Percentiles rank a stretch among this genome's conserved stretches.
These are phyloP conservation scores for Claviceps sorghi DNA, from an alignment of 2,329 filamentous ascomycete genomes.

Conservation along the genomic window DNA sequence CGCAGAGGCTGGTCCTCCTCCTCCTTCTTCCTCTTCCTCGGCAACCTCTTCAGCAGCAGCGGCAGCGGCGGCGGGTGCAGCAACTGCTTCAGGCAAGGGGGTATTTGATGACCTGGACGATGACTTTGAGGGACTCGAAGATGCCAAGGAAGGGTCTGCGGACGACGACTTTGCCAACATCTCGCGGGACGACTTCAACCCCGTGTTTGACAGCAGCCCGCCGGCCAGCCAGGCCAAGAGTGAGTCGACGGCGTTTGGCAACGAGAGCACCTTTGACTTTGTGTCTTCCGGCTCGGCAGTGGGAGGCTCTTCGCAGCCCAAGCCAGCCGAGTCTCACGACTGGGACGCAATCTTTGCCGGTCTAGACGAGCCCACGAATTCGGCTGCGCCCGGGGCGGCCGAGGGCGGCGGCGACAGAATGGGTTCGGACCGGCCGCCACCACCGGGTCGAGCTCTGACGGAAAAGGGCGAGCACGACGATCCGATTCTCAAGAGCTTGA, in stretches of 20 bases:
- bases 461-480: constrained; percentile 74
- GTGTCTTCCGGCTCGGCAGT: constrained; percentile 25
- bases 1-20: constrained; percentile 4
- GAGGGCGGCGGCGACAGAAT: constrained; percentile 5
- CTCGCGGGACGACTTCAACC: constrained; percentile 65
- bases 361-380: constrained; percentile 42
- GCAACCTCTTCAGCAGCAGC: background rate
- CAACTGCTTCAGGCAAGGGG: constrained; percentile 26
- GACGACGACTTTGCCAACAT: constrained; percentile 71
- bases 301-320: constrained; percentile 22
- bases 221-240: constrained; percentile 39
- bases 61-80: background rate
- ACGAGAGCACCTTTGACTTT: constrained; percentile 46
- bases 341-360: constrained; percentile 93
- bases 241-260: constrained; percentile 36
- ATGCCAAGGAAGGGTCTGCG: constrained; percentile 65
- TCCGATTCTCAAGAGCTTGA: constrained; percentile 77
- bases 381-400: constrained; percentile 10
- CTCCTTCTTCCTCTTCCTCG: background rate
- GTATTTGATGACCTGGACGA: constrained; percentile 64
- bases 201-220: constrained; percentile 61
- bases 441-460: constrained; percentile 51
- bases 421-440: constrained; percentile 14
- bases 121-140: constrained; percentile 70
- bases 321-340: constrained; percentile 48